Base-by-base conservation (phyloP, 2,329 filamentous ascomycete genomes). In the Ascochyta rabiei region DNA sequence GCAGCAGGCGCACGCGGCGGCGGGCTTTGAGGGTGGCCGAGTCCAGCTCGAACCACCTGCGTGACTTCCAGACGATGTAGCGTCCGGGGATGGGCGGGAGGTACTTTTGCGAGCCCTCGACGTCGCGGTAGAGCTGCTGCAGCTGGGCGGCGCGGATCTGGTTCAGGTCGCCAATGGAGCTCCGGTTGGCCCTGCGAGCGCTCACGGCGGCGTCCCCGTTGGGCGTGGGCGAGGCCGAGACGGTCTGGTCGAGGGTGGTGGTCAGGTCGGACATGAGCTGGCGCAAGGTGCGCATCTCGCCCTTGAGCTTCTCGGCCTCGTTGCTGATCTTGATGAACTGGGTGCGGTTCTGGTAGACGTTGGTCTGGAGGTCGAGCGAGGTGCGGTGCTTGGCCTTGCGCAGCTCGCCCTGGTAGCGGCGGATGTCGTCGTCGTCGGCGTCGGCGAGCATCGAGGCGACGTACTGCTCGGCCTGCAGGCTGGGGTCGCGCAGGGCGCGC, bases 271-370 rank as follows among this genome's bases (percentile, higher is more conserved):
- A 88, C 89, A 99, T 97, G 47, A 98, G 82, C 61, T 91, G 91
- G 39, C 90, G 86, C 28, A 99, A 84, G 6, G 90, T 90, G 47
- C 91, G 86, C 95, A 99, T 98, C 75, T 99, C 95, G 50, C 86
- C 86, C 77, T 98, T 98, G 53, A 99, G 85, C 79, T 96, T 97
- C 77, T 99, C 95, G 2, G 96, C 95, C 78, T 99, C 95, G 77
- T 98, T 97, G 73, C 93, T 97, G 75, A 99, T 98, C 76, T 96
- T 96, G 81, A 99, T 98, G 72, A 99, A 99, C 70, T 98, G 95
- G 0, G 91, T 96, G 43, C 95, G 87, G 76, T 99, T 99, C 75
- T 97, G 93, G 76, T 96, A 93, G 45, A 99, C 89, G 76, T 93
- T 98, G 71, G 96, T 91, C 75, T 98, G 93, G 19, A 99, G 81